A percentile compares a stretch with the other conserved stretches of the same genome.
Evolutionary conservation across 345 rosid species (phyloP).

Genomic region (Populus euphratica): DNA sequence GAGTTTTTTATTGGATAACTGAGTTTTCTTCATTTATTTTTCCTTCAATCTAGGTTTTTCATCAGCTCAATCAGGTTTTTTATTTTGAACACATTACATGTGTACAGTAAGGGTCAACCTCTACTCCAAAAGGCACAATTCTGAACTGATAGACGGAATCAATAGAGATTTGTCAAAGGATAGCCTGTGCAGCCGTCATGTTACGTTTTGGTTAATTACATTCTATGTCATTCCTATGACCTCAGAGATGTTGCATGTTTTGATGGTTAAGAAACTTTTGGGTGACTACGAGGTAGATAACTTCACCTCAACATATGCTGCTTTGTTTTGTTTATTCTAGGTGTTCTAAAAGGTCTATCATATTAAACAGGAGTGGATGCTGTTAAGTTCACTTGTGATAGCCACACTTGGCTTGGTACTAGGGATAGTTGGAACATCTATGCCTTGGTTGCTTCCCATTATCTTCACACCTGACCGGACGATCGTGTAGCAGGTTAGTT

Average conservation of each 20-base stretch:
- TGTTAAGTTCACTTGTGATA: constrained; percentile 68
- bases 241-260: not conserved
- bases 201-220: not conserved
- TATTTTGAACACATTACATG: constrained; percentile 65
- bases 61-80: not conserved
- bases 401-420: constrained; percentile 54
- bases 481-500: constrained; percentile 59
- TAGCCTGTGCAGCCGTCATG: not conserved
- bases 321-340: not conserved
- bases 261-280: not conserved
- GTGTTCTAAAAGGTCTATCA: constrained; percentile 14
- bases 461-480: constrained; percentile 61
- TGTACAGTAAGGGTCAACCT: constrained; percentile 75
- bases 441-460: constrained; percentile 69
- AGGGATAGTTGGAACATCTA: constrained; percentile 53
- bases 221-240: not conserved
- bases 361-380: constrained; percentile 63
- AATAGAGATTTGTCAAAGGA: constrained; percentile 62
- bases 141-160: constrained; percentile 69
- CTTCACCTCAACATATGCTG: not conserved
- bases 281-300: not conserved
- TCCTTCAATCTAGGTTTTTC: not conserved
- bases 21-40: not conserved
- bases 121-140: constrained; percentile 93
- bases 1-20: too few relatives aligned